These are phyloP conservation scores for Sclerotinia subarctica DNA, from an alignment of 2,329 filamentous ascomycete genomes.

Conservation along the genomic window DNA sequence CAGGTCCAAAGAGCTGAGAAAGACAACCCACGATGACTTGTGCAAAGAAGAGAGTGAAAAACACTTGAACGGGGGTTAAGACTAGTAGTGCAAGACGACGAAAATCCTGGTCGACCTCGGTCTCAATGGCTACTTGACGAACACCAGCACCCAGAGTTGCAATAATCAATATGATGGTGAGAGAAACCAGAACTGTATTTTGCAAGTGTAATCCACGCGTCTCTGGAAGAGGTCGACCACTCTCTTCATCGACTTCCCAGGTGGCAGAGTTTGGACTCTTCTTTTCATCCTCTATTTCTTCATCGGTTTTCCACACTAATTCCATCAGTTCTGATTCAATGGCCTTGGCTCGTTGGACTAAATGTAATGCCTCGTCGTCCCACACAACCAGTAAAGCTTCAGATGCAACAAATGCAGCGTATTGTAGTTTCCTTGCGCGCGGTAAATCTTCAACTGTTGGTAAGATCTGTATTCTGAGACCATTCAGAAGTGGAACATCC, in stretches of 20 bases:
- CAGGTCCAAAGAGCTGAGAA: conserved; percentile 72
- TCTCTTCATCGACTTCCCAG: conserved; percentile 67
- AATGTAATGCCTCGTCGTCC: conserved; percentile 74
- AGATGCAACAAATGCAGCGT: conserved; percentile 72
- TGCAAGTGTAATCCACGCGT: conserved; percentile 64
- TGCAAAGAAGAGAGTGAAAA: conserved; percentile 79
- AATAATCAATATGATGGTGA: conserved; percentile 64
- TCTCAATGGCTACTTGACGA: conserved; percentile 66
- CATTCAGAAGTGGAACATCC: conserved; percentile 73
- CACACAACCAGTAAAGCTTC: conserved; percentile 73
- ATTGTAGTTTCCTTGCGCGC: conserved; percentile 72
- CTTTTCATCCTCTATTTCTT: conserved; percentile 54
- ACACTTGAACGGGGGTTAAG: conserved; percentile 68
- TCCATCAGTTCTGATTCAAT: conserved; percentile 78
- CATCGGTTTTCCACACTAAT: conserved; percentile 66
- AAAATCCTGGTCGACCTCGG: conserved; percentile 61
- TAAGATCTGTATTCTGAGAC: conserved; percentile 72
- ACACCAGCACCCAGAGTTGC: conserved; percentile 67
- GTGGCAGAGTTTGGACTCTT: conserved; percentile 46
- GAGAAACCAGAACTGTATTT: conserved; percentile 65
- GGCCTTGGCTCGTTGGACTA: conserved; percentile 64
- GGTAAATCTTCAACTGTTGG: conserved; percentile 68
- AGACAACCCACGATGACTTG: conserved; percentile 75
- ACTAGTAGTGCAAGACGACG: conserved; percentile 61
- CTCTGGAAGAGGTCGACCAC: conserved; percentile 62